These are phyloP conservation scores for Diplodia mutila DNA, from an alignment of 2,329 filamentous ascomycete genomes.

Conservation along the genomic window DNA sequence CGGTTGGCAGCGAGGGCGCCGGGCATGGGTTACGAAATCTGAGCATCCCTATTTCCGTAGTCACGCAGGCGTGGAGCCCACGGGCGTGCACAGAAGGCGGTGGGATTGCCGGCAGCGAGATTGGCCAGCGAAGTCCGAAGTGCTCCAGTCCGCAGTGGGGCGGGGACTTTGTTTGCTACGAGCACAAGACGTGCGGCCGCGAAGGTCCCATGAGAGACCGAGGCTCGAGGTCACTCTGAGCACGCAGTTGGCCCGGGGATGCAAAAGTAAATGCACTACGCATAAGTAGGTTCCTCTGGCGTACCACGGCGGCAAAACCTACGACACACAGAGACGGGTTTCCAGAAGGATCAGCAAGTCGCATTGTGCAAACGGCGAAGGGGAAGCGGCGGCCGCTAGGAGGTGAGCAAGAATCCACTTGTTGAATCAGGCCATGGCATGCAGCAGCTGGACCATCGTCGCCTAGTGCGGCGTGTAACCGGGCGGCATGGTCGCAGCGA, in stretches of 20 bases:
- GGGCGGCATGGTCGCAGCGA: neutral
- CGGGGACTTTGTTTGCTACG: neutral
- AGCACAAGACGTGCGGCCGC: neutral
- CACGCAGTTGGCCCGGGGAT: neutral
- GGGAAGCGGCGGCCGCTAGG: neutral
- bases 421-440: constrained; percentile 11
- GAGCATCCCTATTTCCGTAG: neutral
- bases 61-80: neutral
- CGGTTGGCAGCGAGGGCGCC: constrained; percentile 4
- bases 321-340: neutral
- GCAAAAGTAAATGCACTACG: constrained; percentile 5
- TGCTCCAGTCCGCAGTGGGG: constrained; percentile 8
- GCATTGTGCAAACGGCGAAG: neutral
- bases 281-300: neutral
- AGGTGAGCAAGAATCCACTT: neutral
- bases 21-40: constrained; percentile 8
- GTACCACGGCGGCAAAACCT: constrained; percentile 8
- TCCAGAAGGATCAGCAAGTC: constrained; percentile 1
- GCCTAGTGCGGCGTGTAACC: constrained; percentile 14
- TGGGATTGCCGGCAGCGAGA: neutral
- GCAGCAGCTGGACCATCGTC: constrained; percentile 7
- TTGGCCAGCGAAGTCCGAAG: constrained; percentile 2
- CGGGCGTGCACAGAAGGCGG: neutral
- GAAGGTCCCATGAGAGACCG: neutral
- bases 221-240: neutral